phyloP scores from a whole-genome alignment of 768 basidiomycete genomes.

The Daedaleopsis sinensis region DNA sequence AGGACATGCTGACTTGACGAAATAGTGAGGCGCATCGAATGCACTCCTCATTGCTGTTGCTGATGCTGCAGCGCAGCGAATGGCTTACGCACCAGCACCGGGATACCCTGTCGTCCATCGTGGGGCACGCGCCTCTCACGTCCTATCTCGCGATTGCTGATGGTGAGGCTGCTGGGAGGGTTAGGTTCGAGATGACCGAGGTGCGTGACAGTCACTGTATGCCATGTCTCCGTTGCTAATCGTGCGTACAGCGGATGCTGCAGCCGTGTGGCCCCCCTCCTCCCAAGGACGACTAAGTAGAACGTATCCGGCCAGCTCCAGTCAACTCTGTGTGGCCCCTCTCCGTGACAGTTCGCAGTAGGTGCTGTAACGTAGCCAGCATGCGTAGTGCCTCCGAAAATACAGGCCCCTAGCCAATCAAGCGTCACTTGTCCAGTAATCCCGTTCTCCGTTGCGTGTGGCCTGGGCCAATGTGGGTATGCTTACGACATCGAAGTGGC shows the following conservation, averaged over 20 bases:
- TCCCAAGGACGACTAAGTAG: constrained; percentile 78
- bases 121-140: constrained; percentile 84
- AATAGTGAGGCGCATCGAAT: constrained; percentile 66
- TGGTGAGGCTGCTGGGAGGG: constrained; percentile 86
- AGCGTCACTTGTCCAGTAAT: not conserved
- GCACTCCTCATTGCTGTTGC: constrained; percentile 6
- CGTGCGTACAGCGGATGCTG: constrained; percentile 75
- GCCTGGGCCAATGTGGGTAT: not conserved
- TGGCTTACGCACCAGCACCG: constrained; percentile 98
- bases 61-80: constrained; percentile 57
- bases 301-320: not conserved
- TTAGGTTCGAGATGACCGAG: constrained; percentile 96
- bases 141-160: constrained; percentile 94
- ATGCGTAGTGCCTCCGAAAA: not conserved
- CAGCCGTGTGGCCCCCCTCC: constrained; percentile 95
- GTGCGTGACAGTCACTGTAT: constrained; percentile 43
- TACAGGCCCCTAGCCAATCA: not conserved
- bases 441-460: not conserved
- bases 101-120: constrained; percentile 91
- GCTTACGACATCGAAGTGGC: not conserved
- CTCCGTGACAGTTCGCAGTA: not conserved
- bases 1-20: constrained; percentile 97
- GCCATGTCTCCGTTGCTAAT: constrained; percentile 1
- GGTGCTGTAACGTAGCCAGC: not conserved
- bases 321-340: not conserved